Evolutionary conservation across 805 yeast genomes (phyloP).

Genomic region (Cyberlindnera petersonii): DNA sequence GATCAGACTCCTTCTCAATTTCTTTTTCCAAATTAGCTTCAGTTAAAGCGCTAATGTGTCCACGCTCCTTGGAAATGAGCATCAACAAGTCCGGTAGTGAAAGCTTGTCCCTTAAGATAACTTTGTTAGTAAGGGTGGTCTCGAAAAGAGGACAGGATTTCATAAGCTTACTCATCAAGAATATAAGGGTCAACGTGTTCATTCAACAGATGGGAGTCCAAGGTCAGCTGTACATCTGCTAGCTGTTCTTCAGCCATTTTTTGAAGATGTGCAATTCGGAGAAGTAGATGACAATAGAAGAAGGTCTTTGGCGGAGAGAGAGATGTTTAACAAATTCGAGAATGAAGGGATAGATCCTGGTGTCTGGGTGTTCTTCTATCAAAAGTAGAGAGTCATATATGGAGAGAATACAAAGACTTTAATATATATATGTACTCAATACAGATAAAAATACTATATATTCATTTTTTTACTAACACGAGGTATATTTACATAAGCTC

Average conservation of each 20-base stretch:
- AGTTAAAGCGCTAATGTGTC: conserved; percentile 53
- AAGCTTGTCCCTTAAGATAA: conserved; percentile 28
- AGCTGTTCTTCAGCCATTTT: conserved; percentile 15
- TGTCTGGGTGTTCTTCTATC: conserved; percentile 4
- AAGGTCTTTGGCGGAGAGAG: too few relatives aligned
- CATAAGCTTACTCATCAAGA: conserved; percentile 22
- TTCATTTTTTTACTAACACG: neutral
- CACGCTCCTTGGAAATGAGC: conserved; percentile 50
- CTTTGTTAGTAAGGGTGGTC: neutral
- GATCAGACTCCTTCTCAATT: conserved; percentile 15
- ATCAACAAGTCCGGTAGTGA: conserved; percentile 55
- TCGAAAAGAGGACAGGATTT: too few relatives aligned
- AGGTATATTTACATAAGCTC: conserved; percentile 9
- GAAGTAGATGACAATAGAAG: too few relatives aligned
- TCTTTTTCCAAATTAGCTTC: conserved; percentile 42
- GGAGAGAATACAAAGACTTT: too few relatives aligned
- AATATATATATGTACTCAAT: neutral
- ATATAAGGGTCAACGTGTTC: conserved; percentile 26
- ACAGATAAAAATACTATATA: neutral
- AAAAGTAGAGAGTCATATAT: too few relatives aligned
- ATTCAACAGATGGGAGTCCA: conserved; percentile 24
- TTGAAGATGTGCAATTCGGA: too few relatives aligned
- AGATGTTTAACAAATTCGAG: too few relatives aligned
- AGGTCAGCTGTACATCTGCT: conserved; percentile 16
- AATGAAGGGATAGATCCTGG: too few relatives aligned